Base-by-base conservation (phyloP, 2,329 filamentous ascomycete genomes). In the Venturia oleaginea region DNA sequence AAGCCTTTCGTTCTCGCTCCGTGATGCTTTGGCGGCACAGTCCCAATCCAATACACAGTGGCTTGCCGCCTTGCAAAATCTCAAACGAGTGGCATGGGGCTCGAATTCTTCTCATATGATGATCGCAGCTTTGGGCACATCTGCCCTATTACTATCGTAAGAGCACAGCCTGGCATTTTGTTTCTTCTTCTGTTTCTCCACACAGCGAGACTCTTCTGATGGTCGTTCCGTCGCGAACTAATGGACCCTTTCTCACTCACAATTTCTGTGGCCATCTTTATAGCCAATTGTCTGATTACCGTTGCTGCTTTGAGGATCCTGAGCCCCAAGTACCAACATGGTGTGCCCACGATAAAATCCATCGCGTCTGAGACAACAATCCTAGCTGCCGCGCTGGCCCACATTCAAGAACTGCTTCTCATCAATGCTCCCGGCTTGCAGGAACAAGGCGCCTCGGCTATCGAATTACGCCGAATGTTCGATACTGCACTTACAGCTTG, bases 161-260 rank as follows among this genome's bases (percentile, higher is more conserved):
- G 27, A 34, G 51, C 30, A 34, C 30, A 19, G 51, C 51, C 51
- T n/a, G 30, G 51, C 13, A 13, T 22, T 48, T 48, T 22, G 7
- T 48, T 40, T 40, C 38, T 57, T 57, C 24, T 37, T 34, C 51
- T 57, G 51, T 34, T 10, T 34, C 27, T 57, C 51, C 51, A 37
- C 51, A 34, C n/a, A 57, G 51, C 51, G 27, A 15, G 51, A 34
- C 51, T 30, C 15, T 48, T 57, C 19, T 34, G 30, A 57, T 57
- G 30, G 30, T 57, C 51, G n/a, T 57, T 11, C 27, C 51, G 17
- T 57, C 51, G 51, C 51, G 51, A 57, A 7, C 59, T 4, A 62
- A 64, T 64, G 62, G 62, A 64, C 15, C 62, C 62, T 55, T 34
- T 64, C 30, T 43, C 62, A 24, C 37, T 59, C 32, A 64, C 62